Evolutionary conservation across 2,329 filamentous ascomycete genomes (phyloP), one percentile per base, ranked within the genome.

Genomic region (Stromatinia cepivora): DNA sequence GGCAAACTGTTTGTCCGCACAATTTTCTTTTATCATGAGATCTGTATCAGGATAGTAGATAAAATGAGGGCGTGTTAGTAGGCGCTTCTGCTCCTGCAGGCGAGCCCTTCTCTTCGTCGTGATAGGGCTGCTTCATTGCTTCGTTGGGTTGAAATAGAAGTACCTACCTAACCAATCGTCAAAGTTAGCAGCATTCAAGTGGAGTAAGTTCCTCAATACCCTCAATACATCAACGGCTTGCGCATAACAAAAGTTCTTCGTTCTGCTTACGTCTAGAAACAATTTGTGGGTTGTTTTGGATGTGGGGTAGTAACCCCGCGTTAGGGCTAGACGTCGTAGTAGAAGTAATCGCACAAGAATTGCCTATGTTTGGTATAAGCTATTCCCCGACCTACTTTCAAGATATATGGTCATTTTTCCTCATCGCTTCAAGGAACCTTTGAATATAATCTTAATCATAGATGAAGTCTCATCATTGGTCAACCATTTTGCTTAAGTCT

Each of bases 221-320:
- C 2, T 50, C 22, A n/a, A 28, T 22, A 63, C 9, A 20, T 39
- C 1, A 17, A 39, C 36, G 22, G 45, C 13, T 8, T 63, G 31
- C 46, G 31, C 34, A 39, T 11, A 20, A 20, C 25, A 10, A 7
- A 52, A 22, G 8, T 52, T 20, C 11, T 17, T 20, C 22, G 7
- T 31, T 22, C 5, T 39, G 11, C 46, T 39, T 9, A 4, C 17
- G 15, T 52, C 31, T 13, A 15, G 31, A 52, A 52, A 63, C 13
- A 39, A 52, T 25, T 63, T 63, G 61, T 52, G 22, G 7, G 4
- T 52, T 6, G 20, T 63, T 25, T 28, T 45, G 61, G 46, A 63
- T 22, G 61, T 52, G 61, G 61, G 61, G 61, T 63, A 63, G 59
- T 36, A 28, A 63, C 59, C 31, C 59, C 59, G 59, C 46, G 31